These are phyloP conservation scores for Fraxinus angustifolia DNA, from an alignment of 305 asterid genomes.

Conservation along the genomic window DNA sequence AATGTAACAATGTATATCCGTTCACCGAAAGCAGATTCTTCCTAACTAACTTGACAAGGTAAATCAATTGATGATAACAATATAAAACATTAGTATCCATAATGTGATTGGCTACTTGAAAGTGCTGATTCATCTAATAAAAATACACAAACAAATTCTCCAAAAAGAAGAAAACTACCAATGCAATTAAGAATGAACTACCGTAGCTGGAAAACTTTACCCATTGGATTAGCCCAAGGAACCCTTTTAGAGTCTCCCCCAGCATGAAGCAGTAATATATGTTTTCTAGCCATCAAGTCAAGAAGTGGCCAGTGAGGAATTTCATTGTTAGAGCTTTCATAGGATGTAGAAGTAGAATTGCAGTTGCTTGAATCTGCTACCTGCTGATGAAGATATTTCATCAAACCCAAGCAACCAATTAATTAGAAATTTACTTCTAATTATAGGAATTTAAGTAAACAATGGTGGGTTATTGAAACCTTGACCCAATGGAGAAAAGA, in stretches of 20 bases:
- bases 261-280: constrained; percentile 86
- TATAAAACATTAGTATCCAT: no score
- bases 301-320: constrained; percentile 39
- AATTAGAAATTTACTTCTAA: not conserved
- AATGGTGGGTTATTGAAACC: not conserved
- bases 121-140: no score
- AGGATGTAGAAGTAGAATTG: constrained; percentile 32
- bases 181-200: no score
- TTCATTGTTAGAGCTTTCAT: constrained; percentile 36
- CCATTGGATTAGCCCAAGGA: constrained; percentile 99
- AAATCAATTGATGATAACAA: no score
- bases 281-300: constrained; percentile 64
- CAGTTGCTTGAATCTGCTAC: constrained; percentile 38
- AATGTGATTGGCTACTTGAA: no score
- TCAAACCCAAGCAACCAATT: constrained; percentile 16
- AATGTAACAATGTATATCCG: no score
- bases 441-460: not conserved
- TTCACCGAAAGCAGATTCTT: no score
- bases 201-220: constrained; percentile 75
- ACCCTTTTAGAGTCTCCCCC: constrained; percentile 99
- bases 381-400: constrained; percentile 39
- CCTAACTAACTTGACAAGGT: no score
- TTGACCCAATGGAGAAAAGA: not conserved
- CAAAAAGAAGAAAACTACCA: no score
- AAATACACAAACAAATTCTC: no score